Conservation (phyloP, 805 yeast species). For the Yarrowia phangngaensis region DNA sequence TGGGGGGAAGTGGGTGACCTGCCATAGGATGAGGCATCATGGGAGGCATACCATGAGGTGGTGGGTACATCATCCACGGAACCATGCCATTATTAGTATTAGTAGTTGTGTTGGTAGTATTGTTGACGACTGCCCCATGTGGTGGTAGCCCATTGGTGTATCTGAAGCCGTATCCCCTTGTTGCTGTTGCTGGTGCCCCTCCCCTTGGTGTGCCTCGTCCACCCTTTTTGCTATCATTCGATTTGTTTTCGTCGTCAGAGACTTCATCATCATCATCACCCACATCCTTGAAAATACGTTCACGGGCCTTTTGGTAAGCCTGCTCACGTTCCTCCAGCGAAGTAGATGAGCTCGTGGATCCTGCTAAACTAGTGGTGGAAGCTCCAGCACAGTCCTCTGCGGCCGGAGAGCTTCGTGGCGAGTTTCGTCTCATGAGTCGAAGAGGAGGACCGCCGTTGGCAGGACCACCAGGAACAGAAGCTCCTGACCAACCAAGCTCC, state of each 20-base stretch:
- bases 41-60: slow-evolving; percentile 22
- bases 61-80: slow-evolving; percentile 26
- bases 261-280: not conserved
- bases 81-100: not conserved
- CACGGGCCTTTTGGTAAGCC: slow-evolving; percentile 43
- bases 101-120: too few relatives aligned
- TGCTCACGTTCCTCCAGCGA: slow-evolving; percentile 41
- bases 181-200: not conserved
- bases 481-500: slow-evolving; percentile 17
- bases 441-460: slow-evolving; percentile 9
- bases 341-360: slow-evolving; percentile 2
- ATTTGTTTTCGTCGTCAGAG: slow-evolving; percentile 12
- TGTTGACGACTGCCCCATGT: too few relatives aligned
- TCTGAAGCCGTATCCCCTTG: slow-evolving; percentile 17
- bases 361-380: not conserved
- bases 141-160: slow-evolving; percentile 5
- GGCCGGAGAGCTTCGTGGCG: slow-evolving; percentile 16
- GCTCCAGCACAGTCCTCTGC: slow-evolving; percentile 7
- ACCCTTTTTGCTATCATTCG: slow-evolving; percentile 9
- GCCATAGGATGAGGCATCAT: slow-evolving; percentile 10
- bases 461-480: slow-evolving; percentile 17
- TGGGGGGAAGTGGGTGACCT: too few relatives aligned
- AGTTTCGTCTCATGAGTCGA: slow-evolving; percentile 22
- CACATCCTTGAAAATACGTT: slow-evolving; percentile 41
- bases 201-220: slow-evolving; percentile 1